Evolutionary conservation across 352 stramenopile genomes (phyloP), one percentile per base, ranked within the genome.

Genomic region (Globisporangium camurandrum): DNA sequence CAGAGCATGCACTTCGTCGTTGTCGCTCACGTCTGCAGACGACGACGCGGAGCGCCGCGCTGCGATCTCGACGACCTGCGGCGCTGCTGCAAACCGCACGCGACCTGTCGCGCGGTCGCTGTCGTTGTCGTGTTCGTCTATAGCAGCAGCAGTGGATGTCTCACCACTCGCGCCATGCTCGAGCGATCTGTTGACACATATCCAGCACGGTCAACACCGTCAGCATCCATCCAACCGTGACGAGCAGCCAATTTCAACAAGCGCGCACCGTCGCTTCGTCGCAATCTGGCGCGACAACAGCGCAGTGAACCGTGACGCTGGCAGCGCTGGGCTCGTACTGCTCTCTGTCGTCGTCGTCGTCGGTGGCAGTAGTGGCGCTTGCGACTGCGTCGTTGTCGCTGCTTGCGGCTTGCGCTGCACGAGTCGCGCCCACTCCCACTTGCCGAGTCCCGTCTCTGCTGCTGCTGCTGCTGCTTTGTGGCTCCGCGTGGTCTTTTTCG

Each of bases 381-480:
- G 39, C 1, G 36, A 23, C 7, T 31, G 12, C n/a, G 16, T 10
- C 4, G 19, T 39, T 6, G 51, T 14, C 6, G 28, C 30, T 10
- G 48, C n/a, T 11, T 28, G 22, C 31, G 46, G 14, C 20, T 69
- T 70, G 28, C 81, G 77, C 27, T 74, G 67, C 1, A 74, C 56
- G 34, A 88, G 51, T 51, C 75, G 69, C 17, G 66, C 71, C 77
- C 77, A 88, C 39, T 88, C 67, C 77, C 77, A 88, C 34, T 66
- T 65, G 0, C 77, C 77, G 0, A 88, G 50, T 1, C 77, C 77
- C 14, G 38, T 54, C n/a, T n/a, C n/a, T n/a, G n/a, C n/a, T 19
- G 24, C 80, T 19, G 19, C 45, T 4, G 64, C 46, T 40, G 47
- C 37, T 31, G 63, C 62, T 49, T 75, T 84, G 36, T 66, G 62